Evolutionary conservation across 2,329 filamentous ascomycete genomes (phyloP), one percentile per base, ranked within the genome.

Genomic region (Aspergillus intermedius): DNA sequence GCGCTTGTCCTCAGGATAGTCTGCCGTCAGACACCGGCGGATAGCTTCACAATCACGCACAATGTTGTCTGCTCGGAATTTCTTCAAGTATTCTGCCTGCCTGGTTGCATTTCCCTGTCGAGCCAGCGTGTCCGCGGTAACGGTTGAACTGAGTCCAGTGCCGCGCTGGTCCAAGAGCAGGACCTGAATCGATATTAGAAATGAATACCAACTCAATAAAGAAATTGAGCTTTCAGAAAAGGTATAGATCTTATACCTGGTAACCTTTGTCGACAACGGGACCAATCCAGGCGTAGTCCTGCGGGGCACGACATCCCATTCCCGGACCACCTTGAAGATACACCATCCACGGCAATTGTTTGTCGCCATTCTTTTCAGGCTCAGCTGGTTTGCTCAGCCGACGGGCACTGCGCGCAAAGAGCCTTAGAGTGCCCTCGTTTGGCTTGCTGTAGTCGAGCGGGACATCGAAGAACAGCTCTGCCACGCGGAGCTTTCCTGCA

Each of bases 121-220:
- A 30, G 79, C 77, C 4, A 96, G 76, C 5, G 85, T 89, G 7
- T 79, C 80, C 7, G 87, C 82, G 1, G 86, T 86, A 39, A 96
- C 80, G 1, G 91, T 86, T 2, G 83, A 87, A 63, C 88, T 94
- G 45, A 95, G 73, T 1, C 91, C 91, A 3, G 89, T 94, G 10
- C 91, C 91, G 45, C 91, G 82, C 66, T 95, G 91, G 66, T 97
- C 91, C n/a, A 97, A 78, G 54, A 86, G 84, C 2, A 97, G 78
- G 42, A 83, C 66, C 71, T 74, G 51, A 23, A 47, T 37, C 44
- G 45, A 17, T 12, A 17, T 21, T n/a, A 21, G 10, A 3, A 10
- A 21, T 45, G 19, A 28, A 15, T 17, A 15, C 32, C n/a, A n/a
- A 42, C 28, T n/a, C 4, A 12, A 25, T 25, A 7, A n/a, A n/a